A percentile compares a stretch with the other conserved stretches of the same genome.
Conservation (phyloP, 179 eudicot genomes). For the Silene noctiflora region DNA sequence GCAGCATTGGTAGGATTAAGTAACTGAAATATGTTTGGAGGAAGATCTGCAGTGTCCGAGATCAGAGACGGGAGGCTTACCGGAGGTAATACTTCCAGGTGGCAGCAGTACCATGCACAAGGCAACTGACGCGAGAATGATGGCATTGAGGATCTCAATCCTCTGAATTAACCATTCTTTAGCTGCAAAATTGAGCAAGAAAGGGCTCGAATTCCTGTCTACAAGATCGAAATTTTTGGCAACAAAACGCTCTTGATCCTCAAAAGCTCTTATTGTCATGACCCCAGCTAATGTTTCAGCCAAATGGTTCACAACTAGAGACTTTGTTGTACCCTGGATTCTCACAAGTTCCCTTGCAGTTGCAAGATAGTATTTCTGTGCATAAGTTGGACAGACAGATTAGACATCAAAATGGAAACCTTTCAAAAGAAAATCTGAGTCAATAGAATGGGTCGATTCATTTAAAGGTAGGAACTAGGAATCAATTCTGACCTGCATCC, state of each 20-base stretch:
- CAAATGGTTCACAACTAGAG: slow-evolving; percentile 67
- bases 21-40: background rate
- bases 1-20: slow-evolving; percentile 26
- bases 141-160: slow-evolving; percentile 60
- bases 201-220: slow-evolving; percentile 66
- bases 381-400: background rate
- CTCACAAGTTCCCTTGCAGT: slow-evolving; percentile 75
- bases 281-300: slow-evolving; percentile 75
- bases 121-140: slow-evolving; percentile 55
- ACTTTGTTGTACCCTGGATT: slow-evolving; percentile 78
- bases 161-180: slow-evolving; percentile 77
- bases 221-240: slow-evolving; percentile 53
- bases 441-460: background rate
- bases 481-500: slow-evolving; percentile 42
- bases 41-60: background rate
- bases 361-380: slow-evolving; percentile 60
- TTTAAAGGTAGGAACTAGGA: no score
- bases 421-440: background rate
- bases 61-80: slow-evolving; percentile 27
- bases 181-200: slow-evolving; percentile 67
- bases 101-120: slow-evolving; percentile 79
- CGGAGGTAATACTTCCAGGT: slow-evolving; percentile 64
- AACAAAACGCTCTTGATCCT: slow-evolving; percentile 69
- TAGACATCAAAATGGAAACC: background rate
- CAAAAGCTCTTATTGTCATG: slow-evolving; percentile 64